Base-by-base conservation (phyloP, 192 early-diverging fungal species). In the Gorgonomyces haynaldii region DNA sequence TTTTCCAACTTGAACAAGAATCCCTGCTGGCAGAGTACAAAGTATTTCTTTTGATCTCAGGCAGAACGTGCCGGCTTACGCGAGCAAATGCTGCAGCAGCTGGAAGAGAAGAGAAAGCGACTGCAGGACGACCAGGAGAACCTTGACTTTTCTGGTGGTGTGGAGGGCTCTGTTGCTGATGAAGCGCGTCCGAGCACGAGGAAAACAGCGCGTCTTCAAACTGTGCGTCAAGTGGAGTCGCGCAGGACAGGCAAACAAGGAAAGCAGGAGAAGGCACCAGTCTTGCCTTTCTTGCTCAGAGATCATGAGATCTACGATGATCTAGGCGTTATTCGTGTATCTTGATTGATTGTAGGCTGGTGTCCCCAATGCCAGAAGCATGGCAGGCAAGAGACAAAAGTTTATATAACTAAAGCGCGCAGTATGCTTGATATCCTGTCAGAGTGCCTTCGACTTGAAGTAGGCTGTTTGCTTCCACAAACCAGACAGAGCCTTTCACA, bases 51-150 rank as follows among this genome's bases (percentile, higher is more conserved):
- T 31, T 12, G 20, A 13, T 16, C 22, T 25, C 53, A 75, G 69
- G 55, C 48, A 16, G 84, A 86, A 35, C 72, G 72, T 57, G 79
- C 86, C 45, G 72, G 69, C 2, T 47, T 89, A 13, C 66, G 76
- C 31, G 85, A 88, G 23, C 79, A 77, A 57, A 78, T 93, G 56
- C 67, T 86, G 42, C 64, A 66, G 16, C 76, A 70, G 13, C 72
- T 93, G 24, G 89, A 93, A 47, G 82, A 81, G 20, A 78, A 81
- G 34, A 80, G 82, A 47, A 62, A 73, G 26, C 82, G 82, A 34
- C 57, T 89, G 30, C 72, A 73, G 16, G 89, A 93, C 38, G 89
- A 93, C 37, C 82, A 83, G 52, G 89, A 89, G 44, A 84, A 77
- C 54, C 63, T 85, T 67, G 86, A 88, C 53, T 68, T 86, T 27